phyloP scores from a whole-genome alignment of 1,284 basidiomycete species.

The Agroathelia rolfsii region DNA sequence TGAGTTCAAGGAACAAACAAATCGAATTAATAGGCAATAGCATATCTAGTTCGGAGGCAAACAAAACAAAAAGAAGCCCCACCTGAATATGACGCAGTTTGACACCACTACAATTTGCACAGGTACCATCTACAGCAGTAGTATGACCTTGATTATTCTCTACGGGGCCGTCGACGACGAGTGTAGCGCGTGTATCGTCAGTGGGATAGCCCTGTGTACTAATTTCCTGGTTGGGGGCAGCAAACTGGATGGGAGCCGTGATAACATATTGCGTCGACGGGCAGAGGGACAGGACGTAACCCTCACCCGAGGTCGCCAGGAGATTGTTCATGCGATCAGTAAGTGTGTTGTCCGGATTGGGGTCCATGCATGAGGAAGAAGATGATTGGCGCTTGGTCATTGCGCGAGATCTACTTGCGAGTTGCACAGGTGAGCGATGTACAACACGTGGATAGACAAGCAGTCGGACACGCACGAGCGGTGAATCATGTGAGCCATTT shows the following conservation, averaged over 20 bases:
- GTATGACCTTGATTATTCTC: slow-evolving; percentile 52
- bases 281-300: slow-evolving; percentile 59
- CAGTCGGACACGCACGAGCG: too few relatives aligned
- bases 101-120: slow-evolving; percentile 44
- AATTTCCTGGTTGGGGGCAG: slow-evolving; percentile 64
- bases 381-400: too few relatives aligned
- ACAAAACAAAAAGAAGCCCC: slow-evolving; percentile 7
- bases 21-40: slow-evolving; percentile 22
- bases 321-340: slow-evolving; percentile 59
- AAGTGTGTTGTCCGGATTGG: slow-evolving; percentile 53
- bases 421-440: too few relatives aligned
- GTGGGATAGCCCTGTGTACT: slow-evolving; percentile 68
- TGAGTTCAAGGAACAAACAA: slow-evolving; percentile 22
- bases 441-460: too few relatives aligned
- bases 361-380: too few relatives aligned
- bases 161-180: slow-evolving; percentile 48
- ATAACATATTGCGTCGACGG: slow-evolving; percentile 51
- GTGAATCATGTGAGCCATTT: too few relatives aligned
- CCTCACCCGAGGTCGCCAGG: slow-evolving; percentile 53
- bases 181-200: slow-evolving; percentile 38
- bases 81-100: slow-evolving; percentile 68
- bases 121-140: slow-evolving; percentile 60
- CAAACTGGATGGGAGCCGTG: slow-evolving; percentile 53
- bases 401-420: too few relatives aligned
- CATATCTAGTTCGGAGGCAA: slow-evolving; percentile 1